Conservation (phyloP, 2,329 filamentous ascomycete species). For the Arthrobotrys iridis region DNA sequence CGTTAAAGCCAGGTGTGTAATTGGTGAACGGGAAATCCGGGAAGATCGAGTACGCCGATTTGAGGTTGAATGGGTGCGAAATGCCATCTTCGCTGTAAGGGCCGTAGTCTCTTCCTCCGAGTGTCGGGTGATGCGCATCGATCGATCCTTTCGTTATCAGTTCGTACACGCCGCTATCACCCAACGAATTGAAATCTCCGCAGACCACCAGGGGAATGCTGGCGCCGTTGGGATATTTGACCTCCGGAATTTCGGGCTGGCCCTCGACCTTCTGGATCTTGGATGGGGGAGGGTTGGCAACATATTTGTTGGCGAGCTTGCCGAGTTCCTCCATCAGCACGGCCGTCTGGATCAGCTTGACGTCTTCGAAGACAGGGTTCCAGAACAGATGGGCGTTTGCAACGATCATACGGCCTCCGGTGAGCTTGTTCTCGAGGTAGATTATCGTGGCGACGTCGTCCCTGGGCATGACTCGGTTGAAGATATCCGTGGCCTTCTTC, state of each 20-base stretch:
- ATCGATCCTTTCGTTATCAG: constrained; percentile 83
- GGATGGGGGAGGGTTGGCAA: constrained; percentile 60
- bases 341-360: constrained; percentile 95
- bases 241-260: constrained; percentile 65
- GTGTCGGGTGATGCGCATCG: constrained; percentile 79
- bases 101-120: constrained; percentile 84
- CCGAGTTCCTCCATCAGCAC: constrained; percentile 93
- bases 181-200: constrained; percentile 93
- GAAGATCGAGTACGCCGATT: constrained; percentile 86
- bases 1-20: constrained; percentile 91
- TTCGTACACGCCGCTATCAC: constrained; percentile 89
- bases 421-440: constrained; percentile 90
- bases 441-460: constrained; percentile 94
- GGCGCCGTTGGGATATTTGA: constrained; percentile 82
- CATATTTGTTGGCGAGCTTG: constrained; percentile 85
- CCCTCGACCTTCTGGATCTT: constrained; percentile 59
- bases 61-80: constrained; percentile 90
- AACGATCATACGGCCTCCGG: constrained; percentile 89
- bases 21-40: constrained; percentile 94
- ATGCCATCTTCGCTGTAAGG: constrained; percentile 93
- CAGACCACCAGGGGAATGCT: constrained; percentile 92
- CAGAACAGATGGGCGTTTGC: constrained; percentile 95
- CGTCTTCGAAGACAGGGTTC: constrained; percentile 89
- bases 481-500: constrained; percentile 96
- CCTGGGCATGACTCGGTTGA: constrained; percentile 97